These are phyloP conservation scores for Astragalus membranaceus DNA, from an alignment of 306 rosid species.

Conservation along the genomic window DNA sequence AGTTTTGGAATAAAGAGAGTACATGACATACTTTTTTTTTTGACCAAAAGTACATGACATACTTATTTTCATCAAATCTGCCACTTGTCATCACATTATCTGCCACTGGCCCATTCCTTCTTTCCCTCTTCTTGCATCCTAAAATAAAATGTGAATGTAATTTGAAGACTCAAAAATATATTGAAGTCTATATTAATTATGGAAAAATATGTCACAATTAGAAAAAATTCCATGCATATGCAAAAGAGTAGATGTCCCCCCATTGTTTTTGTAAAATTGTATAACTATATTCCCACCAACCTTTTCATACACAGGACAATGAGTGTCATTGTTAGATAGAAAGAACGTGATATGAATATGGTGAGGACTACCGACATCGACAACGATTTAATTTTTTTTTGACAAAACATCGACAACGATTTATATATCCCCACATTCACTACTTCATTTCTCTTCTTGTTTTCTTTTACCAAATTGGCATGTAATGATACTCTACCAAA, in stretches of 20 bases:
- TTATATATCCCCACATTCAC: constrained; percentile 18
- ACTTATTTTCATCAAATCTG: too few species aligned
- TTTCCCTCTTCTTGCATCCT: too few species aligned
- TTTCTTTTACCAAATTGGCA: constrained; percentile 5
- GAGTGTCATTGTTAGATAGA: constrained; percentile 17
- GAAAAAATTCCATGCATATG: background rate
- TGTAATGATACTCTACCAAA: too few species aligned
- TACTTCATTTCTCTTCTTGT: background rate
- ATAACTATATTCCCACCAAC: background rate
- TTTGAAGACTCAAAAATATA: too few species aligned
- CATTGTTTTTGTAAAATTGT: background rate
- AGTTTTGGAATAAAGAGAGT: too few species aligned
- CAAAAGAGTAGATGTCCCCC: background rate
- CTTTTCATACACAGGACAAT: constrained; percentile 3
- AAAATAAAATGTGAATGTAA: too few species aligned
- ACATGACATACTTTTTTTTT: too few species aligned
- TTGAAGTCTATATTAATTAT: too few species aligned
- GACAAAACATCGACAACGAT: constrained; percentile 17
- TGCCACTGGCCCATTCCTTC: too few species aligned
- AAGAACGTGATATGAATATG: background rate
- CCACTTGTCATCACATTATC: too few species aligned
- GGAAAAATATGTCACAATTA: background rate
- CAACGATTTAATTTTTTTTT: constrained; percentile 18
- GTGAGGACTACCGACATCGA: constrained; percentile 24
- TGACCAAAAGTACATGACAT: too few species aligned